A percentile compares a stretch with the other conserved stretches of the same genome.
Evolutionary conservation across 495 filamentous ascomycete species (phyloP).

Genomic region (Chaetomium cochliodes): DNA sequence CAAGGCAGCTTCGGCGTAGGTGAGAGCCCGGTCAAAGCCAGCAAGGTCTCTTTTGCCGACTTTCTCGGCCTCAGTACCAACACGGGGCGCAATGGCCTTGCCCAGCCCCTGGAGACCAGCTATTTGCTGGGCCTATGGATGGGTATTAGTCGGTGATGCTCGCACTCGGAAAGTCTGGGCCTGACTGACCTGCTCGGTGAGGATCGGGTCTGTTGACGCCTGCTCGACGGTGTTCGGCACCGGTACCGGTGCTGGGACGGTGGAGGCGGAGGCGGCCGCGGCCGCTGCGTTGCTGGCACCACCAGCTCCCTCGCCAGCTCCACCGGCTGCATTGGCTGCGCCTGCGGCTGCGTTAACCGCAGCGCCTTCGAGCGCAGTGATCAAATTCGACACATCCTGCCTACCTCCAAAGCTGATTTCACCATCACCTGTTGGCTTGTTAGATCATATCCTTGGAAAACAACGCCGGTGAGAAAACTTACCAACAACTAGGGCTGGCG

Average conservation of each 20-base stretch:
- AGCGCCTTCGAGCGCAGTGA: slow-evolving; percentile 51
- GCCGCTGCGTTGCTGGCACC: slow-evolving; percentile 20
- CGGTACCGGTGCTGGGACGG: too few relatives aligned
- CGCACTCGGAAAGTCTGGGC: background rate
- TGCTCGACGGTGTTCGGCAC: slow-evolving; percentile 26
- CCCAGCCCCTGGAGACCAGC: slow-evolving; percentile 49
- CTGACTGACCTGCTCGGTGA: slow-evolving; percentile 33
- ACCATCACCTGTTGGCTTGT: slow-evolving; percentile 57
- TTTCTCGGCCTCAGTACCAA: slow-evolving; percentile 6
- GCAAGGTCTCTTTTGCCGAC: slow-evolving; percentile 43
- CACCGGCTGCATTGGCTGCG: slow-evolving; percentile 23
- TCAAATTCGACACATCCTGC: slow-evolving; percentile 51
- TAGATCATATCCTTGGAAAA: background rate
- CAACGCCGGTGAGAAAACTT: slow-evolving; percentile 4
- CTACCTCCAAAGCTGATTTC: slow-evolving; percentile 59
- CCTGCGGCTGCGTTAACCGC: slow-evolving; percentile 46
- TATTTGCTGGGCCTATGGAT: slow-evolving; percentile 38
- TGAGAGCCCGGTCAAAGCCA: slow-evolving; percentile 51
- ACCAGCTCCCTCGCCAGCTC: slow-evolving; percentile 19
- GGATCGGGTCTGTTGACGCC: slow-evolving; percentile 37
- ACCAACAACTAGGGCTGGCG: slow-evolving; percentile 52
- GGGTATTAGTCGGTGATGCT: background rate
- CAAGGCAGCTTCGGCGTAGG: slow-evolving; percentile 47
- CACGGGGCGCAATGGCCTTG: slow-evolving; percentile 50
- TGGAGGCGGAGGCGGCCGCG: slow-evolving; percentile 20